Base-by-base conservation (phyloP, 2,329 filamentous ascomycete species). In the Esteya vermicola region DNA sequence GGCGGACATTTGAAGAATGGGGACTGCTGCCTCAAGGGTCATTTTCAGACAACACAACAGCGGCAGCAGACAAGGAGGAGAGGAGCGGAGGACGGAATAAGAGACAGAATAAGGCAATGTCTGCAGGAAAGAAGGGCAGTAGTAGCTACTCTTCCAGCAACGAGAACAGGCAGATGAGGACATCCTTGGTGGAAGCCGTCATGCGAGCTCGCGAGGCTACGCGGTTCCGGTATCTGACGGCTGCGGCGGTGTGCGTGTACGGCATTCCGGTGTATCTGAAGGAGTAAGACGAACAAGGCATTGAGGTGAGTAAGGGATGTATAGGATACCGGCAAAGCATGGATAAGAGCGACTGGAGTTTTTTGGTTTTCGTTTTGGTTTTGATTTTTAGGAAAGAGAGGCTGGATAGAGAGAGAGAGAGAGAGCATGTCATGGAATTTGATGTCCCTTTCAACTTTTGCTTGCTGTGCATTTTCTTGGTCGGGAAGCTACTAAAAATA, bases 221-320 rank as follows among this genome's bases (percentile, higher is more conserved):
- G 61, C 77, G 84, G 50, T 74, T 98, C 62, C 75, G 75, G 55
- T 96, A 94, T 63, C 64, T 98, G 50, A 98, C 94, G 52, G 91
- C 86, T 1, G 91, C 89, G 10, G 86, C 89, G 28, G 85, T 91
- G 20, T 88, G 91, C 48, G 80, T 96, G 39, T 98, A 96, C 63
- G 91, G 91, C 14, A 81, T 98, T 54, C 91, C 91, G 23, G 85
- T 94, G 46, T 95, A 86, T 60, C 67, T 94, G 18, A 16, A 26
- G 16, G 12, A 18, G 7, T 39, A 12, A 19, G 14, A 7, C 9
- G 25, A 26, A 26, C n/a, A n/a, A n/a, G n/a, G n/a, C n/a, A n/a
- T n/a, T n/a, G n/a, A n/a, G n/a, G n/a, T 26, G 25, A 26, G 7
- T 26, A 8, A 7, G 13, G 7, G 25, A 26, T 31, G 28, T 31